phyloP scores from a whole-genome alignment of 495 filamentous ascomycete species.

The Neurospora sp. region DNA sequence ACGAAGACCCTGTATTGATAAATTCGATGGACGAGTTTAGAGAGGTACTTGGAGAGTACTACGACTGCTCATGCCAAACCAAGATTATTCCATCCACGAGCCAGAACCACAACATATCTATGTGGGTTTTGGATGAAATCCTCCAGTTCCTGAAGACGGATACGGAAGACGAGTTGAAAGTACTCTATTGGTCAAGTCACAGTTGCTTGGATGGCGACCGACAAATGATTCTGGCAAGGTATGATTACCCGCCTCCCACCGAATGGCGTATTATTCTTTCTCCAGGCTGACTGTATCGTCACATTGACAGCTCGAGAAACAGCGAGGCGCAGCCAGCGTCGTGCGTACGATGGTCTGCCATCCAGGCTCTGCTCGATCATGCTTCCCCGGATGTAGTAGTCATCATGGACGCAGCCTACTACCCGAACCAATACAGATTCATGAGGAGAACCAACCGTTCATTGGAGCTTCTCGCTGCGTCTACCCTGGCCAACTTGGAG shows the following conservation, averaged over 20 bases:
- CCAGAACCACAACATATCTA: constrained; percentile 8
- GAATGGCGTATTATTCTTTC: not conserved
- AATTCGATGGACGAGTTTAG: constrained; percentile 29
- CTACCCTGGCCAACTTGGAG: constrained; percentile 35
- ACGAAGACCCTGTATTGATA: constrained; percentile 25
- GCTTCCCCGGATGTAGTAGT: constrained; percentile 36
- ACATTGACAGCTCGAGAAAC: constrained; percentile 28
- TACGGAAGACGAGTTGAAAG: constrained; percentile 29
- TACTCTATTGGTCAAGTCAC: constrained; percentile 39
- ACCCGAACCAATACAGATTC: constrained; percentile 19
- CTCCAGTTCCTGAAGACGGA: constrained; percentile 18
- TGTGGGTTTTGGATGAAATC: constrained; percentile 33
- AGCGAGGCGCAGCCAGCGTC: constrained; percentile 21
- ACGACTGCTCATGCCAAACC: constrained; percentile 32
- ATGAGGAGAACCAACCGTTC: constrained; percentile 7
- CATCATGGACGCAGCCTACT: constrained; percentile 42
- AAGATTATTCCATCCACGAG: constrained; percentile 27
- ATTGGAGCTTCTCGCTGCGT: constrained; percentile 38
- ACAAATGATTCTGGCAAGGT: constrained; percentile 41
- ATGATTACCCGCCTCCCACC: not conserved
- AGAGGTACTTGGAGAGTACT: constrained; percentile 30
- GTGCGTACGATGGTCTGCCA: constrained; percentile 36
- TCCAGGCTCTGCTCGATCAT: constrained; percentile 38
- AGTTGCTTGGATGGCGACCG: constrained; percentile 36
- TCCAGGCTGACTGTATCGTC: constrained; percentile 3